Conservation (phyloP, 2,329 filamentous ascomycete genomes). For the Chaetothyriales sp. region DNA sequence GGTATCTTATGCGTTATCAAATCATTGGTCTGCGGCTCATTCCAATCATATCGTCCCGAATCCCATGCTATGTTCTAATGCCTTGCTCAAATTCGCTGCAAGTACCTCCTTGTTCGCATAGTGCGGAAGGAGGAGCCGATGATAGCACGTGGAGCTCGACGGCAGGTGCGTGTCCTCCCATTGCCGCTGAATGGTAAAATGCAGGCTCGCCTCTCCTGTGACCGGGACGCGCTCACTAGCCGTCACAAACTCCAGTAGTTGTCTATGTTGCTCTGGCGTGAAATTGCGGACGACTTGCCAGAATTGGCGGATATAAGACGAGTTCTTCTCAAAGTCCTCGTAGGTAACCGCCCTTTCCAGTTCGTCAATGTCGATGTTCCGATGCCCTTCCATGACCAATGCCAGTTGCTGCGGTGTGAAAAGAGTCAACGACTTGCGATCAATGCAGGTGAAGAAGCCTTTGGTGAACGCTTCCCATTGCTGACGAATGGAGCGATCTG, state of each 20-base stretch:
- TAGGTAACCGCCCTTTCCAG: conserved; percentile 62
- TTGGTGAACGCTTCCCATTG: conserved; percentile 69
- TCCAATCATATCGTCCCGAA: conserved; percentile 61
- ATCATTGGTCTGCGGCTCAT: not conserved
- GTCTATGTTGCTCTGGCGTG: conserved; percentile 52
- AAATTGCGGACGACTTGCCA: conserved; percentile 61
- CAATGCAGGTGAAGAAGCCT: conserved; percentile 66
- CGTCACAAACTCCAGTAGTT: conserved; percentile 85
- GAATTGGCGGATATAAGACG: conserved; percentile 62
- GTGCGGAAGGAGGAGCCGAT: conserved; percentile 70
- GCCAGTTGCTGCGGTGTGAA: conserved; percentile 60
- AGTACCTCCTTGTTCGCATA: conserved; percentile 61
- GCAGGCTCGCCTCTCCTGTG: conserved; percentile 41
- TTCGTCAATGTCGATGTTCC: conserved; percentile 63
- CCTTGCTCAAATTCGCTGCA: conserved; percentile 63
- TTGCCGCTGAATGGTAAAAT: not conserved
- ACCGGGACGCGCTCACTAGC: conserved; percentile 83
- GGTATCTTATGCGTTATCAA: not conserved
- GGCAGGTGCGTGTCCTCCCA: conserved; percentile 47
- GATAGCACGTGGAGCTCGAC: conserved; percentile 86
- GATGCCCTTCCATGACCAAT: conserved; percentile 66
- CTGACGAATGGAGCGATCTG: conserved; percentile 58
- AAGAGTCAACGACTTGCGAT: conserved; percentile 56
- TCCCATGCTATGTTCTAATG: conserved; percentile 73
- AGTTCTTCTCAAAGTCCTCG: conserved; percentile 56